Base-by-base conservation (phyloP, 352 stramenopile species). In the Phytophthora pisi region DNA sequence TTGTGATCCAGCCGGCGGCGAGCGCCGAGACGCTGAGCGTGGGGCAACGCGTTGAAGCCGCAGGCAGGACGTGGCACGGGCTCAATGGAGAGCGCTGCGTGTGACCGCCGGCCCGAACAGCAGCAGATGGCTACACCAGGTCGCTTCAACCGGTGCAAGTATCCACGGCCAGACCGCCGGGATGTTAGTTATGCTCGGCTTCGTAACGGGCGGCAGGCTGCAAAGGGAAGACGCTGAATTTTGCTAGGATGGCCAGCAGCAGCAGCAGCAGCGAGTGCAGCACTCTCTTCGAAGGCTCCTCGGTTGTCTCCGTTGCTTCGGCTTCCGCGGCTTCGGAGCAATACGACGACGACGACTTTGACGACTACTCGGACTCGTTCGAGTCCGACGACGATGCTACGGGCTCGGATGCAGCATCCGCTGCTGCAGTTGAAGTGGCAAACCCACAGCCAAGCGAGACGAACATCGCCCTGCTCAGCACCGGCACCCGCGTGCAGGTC, bases 321-420 rank as follows among this genome's bases (percentile, higher is more conserved):
- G 45, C 45, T 16, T 15, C 40, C 23, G 38, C 13, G 7, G 42
- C 30, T 2, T 54, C 43, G 26, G 53, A 69, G 54, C 38, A 57
- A n/a, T 88, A 84, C 59, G 70, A 75, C 16, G 66, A 81, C 11
- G 75, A 86, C 8, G 69, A 63, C 6, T 86, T 85, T 26, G 79
- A 86, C 31, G 65, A 74, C 4, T 90, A 90, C 63, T 86, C 79
- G 31, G 75, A 84, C 46, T 71, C 74, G 26, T 88, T 88, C 30
- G 79, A 90, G 62, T 66, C 45, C 13, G 71, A 77, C 28, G 64
- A 65, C 31, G 64, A 70, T 5, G 51, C 43, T 23, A 20, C 15
- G 6, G 13, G 28, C n/a, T 57, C 30, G 6, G 26, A 30, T 1
- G 16, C 10, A 7, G 38, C 45, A 5, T 28, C 13, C 16, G 6